Base-by-base conservation (phyloP, 257 asterid species). In the Solanum verrucosum region DNA sequence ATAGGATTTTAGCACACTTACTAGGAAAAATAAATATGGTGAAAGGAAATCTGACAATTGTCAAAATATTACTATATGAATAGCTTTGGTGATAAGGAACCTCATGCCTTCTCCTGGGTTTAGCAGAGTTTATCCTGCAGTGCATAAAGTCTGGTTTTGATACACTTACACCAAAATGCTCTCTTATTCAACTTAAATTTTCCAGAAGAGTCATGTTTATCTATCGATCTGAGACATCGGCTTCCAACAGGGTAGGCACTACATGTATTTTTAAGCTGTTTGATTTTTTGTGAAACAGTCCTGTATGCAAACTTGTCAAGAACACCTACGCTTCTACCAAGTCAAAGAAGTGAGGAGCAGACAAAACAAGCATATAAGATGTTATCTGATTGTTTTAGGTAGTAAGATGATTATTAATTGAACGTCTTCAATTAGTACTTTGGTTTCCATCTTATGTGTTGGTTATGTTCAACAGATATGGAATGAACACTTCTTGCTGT, bases 301-400 rank as follows among this genome's bases (percentile, higher is more conserved):
- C 91, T 95, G 23, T 93, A 91, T 89, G 96, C 96, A 87, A 94
- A 95, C 90, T 88, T 95, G 40, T 91, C 92, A 82, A 91, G 94
- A 90, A 63, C 77, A 23, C 98, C 98, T 15, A 90, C 94, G 14
- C 98, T 95, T 90, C 90, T 94, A 89, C 98, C 98, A 60, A 94
- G 92, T 93, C 71, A 82, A 84, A 93, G 98, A 92, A 94, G 95
- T 90, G 93, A 88, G 91, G 98, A 95, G 89, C 98, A 95, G 90
- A 89, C 94, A 88, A 93, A 90, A 89, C 93, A 91, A 91, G 95
- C 98, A 84, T 91, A 94, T 87, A 92, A 91, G 89, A 94, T 95
- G 98, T 87, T 95, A 79, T 93, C 95, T 68, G 97, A 95, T 87
- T 94, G 98, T 91, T 95, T 92, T 94, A 94, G 97, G 98, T 94